Evolutionary conservation across 176 grass and related monocot species (phyloP), one percentile per base, ranked within the genome.

Genomic region (Chloris gayana): DNA sequence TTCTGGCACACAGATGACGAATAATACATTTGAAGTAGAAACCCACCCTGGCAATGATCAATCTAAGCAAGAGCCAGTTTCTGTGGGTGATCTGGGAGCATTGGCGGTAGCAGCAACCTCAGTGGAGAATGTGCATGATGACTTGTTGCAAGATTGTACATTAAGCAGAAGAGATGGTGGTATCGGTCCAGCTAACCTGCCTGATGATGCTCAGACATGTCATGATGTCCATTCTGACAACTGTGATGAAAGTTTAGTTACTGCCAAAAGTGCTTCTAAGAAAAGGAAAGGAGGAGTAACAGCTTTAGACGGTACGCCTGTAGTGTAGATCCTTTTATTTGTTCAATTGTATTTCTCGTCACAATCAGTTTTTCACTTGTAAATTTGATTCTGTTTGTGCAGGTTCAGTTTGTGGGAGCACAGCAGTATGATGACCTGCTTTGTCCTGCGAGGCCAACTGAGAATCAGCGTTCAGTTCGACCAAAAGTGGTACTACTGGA

Each of bases 401-500:
- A n/a, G n/a, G n/a, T n/a, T n/a, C n/a, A n/a, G 58, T 67, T 65
- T 5, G 35, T 6, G 59, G 21, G 26, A 30, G 30, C 67, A n/a
- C 10, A 63, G 25, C 31, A 22, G 49, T 49, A 80, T 1, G 70
- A 67, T 37, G 80, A 51, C 33, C 45, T 67, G 44, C 33, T 31
- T 7, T 53, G 47, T 50, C 56, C 84, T 80, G 85, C 50, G 39
- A 85, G 74, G 42, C 30, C 67, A 25, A 51, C 60, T 24, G 53
- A 38, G 14, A 74, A 83, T 53, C 58, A 26, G 13, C 73, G 84
- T 67, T 90, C 89, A 77, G 82, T 89, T 82, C 80, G 87, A 42
- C 79, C 47, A 14, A 86, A 76, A 83, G 32, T 86, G 26, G 9
- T 92, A 80, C 9, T 88, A 44, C 78, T 96, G 18, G 90, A 90